A percentile compares a stretch with the other conserved stretches of the same genome.
phyloP scores from a whole-genome alignment of 2,329 filamentous ascomycete species.

The Aspergillus novofumigatus region DNA sequence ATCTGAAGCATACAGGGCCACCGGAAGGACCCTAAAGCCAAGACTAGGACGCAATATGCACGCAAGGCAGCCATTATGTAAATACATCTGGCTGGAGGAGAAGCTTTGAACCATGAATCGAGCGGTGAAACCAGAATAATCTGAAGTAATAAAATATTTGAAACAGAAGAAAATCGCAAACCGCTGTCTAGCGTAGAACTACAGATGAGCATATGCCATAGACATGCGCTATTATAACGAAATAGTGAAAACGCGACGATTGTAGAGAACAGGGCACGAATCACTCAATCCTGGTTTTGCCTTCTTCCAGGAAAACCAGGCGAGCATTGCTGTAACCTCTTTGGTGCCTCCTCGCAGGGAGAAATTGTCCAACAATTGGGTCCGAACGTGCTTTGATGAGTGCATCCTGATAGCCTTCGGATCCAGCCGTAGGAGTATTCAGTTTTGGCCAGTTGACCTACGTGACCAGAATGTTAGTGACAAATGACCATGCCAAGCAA shows the following conservation, averaged over 20 bases:
- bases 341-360: constrained; percentile 63
- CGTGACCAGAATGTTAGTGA: constrained; percentile 6
- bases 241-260: background rate
- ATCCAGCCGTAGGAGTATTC: constrained; percentile 79
- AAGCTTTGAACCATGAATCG: background rate
- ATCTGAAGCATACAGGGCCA: background rate
- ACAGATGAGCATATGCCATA: background rate
- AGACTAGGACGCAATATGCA: background rate
- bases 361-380: constrained; percentile 70
- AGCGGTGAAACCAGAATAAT: background rate
- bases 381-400: constrained; percentile 79
- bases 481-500: background rate
- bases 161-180: background rate
- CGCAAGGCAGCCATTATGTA: background rate
- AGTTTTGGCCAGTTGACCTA: constrained; percentile 98
- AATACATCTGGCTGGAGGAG: background rate
- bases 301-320: constrained; percentile 85
- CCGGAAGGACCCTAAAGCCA: background rate
- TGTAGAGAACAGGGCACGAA: constrained; percentile 9
- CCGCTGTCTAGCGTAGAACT: background rate
- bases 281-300: constrained; percentile 92
- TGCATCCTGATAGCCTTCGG: constrained; percentile 84
- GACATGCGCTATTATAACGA: background rate
- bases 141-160: background rate
- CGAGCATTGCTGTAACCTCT: constrained; percentile 77